phyloP scores from a whole-genome alignment of 768 basidiomycete species.

The Naganishia friedmannii region DNA sequence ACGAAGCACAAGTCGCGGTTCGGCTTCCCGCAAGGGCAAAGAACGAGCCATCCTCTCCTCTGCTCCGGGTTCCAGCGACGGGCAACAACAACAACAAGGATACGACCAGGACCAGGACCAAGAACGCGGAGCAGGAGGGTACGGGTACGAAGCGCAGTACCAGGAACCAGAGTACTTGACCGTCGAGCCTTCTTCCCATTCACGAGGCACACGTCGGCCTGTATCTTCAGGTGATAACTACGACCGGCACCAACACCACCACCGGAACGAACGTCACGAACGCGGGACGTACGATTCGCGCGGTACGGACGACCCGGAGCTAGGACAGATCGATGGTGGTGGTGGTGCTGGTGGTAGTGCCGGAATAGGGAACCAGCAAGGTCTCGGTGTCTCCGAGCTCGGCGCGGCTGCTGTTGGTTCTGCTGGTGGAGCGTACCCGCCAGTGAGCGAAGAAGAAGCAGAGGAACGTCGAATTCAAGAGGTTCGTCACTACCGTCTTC shows the following conservation, averaged over 20 bases:
- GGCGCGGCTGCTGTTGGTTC: neutral
- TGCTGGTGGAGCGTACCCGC: slow-evolving; percentile 24
- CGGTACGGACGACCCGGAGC: neutral
- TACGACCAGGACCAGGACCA: neutral
- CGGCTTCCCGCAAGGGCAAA: slow-evolving; percentile 3
- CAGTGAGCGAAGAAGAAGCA: slow-evolving; percentile 29
- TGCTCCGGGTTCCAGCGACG: too few species aligned
- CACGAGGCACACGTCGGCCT: neutral
- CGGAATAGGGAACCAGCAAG: neutral
- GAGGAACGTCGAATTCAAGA: slow-evolving; percentile 34
- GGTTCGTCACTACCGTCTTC: slow-evolving; percentile 16
- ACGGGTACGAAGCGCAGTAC: neutral
- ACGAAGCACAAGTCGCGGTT: neutral
- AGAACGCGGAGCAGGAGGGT: neutral
- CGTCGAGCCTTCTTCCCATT: neutral
- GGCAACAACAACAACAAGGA: neutral
- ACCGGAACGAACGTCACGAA: neutral
- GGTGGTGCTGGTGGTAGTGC: too few species aligned
- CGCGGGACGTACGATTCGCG: slow-evolving; percentile 15
- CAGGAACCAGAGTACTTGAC: slow-evolving; percentile 19
- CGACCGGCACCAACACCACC: neutral
- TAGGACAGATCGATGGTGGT: too few species aligned
- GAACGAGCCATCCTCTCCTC: neutral
- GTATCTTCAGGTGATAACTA: neutral
- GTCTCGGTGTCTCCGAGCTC: neutral